A percentile compares a stretch with the other conserved stretches of the same genome.
Evolutionary conservation across 2,329 filamentous ascomycete species (phyloP).

Genomic region (Sporothrix protearum): DNA sequence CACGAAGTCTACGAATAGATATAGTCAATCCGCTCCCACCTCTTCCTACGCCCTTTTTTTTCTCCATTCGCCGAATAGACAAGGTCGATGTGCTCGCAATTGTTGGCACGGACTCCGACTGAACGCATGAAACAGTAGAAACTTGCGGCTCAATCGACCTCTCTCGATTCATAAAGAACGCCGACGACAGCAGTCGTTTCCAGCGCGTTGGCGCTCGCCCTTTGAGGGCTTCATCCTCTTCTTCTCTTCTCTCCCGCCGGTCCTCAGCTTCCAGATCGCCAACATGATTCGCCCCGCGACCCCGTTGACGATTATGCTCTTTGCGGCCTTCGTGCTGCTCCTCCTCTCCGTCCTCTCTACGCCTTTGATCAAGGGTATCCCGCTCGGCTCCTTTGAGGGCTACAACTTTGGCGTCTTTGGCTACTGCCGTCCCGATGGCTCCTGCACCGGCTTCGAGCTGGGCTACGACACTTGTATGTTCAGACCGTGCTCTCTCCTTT

Average conservation of each 20-base stretch:
- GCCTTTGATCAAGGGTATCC: slow-evolving; percentile 80
- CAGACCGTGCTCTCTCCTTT: not conserved
- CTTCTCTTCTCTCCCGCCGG: not conserved
- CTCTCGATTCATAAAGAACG: not conserved
- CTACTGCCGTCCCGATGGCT: slow-evolving; percentile 61
- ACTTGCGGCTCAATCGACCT: not conserved
- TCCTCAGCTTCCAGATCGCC: slow-evolving; percentile 26
- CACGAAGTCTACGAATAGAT: not conserved
- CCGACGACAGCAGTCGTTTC: not conserved
- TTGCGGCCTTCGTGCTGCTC: slow-evolving; percentile 79
- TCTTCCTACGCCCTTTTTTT: not conserved
- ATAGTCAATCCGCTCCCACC: not conserved
- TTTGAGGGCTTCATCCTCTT: not conserved
- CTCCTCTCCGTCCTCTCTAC: slow-evolving; percentile 87
- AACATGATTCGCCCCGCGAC: slow-evolving; percentile 89
- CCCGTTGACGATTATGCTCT: slow-evolving; percentile 79
- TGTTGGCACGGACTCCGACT: not conserved
- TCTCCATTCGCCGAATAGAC: not conserved
- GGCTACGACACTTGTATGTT: slow-evolving; percentile 79
- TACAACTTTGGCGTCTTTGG: slow-evolving; percentile 91
- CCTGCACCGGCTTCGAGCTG: slow-evolving; percentile 71
- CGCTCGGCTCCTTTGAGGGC: slow-evolving; percentile 71
- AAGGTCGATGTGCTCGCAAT: slow-evolving; percentile 1
- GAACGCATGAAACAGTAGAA: not conserved
- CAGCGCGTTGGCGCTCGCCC: slow-evolving; percentile 16